Evolutionary conservation across 495 filamentous ascomycete species (phyloP), one percentile per base, ranked within the genome.

Genomic region (Penicillium cataractarum): DNA sequence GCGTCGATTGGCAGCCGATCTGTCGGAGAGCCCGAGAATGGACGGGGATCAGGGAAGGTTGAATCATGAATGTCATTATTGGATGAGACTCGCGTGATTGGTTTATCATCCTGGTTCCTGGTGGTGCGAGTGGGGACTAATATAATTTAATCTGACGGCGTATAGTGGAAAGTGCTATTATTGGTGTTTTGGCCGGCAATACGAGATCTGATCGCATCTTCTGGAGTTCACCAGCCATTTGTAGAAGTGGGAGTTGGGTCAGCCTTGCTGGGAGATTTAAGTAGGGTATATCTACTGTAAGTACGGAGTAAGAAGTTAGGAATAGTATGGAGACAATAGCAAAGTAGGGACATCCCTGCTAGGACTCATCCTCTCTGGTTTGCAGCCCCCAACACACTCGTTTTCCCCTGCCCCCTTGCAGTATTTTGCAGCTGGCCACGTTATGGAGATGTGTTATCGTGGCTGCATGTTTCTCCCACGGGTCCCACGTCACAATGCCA

Each of bases 1-100:
- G 49, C 58, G 58, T 60, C 48, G 58, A 60, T 54, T n/a, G 26
- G 60, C 51, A 54, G 42, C 48, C 62, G 60, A 65, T 68, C 62
- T 32, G 33, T 65, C 57, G 64, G 66, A 33, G 63, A 37, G 29
- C 44, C 64, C 63, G 66, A 57, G 31, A 19, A 26, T 19, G 22
- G 22, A 42, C n/a, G 53, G 33, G 33, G 53, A 24, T 24, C 32
- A 55, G 39, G 39, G 39, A 42, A 42, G 39, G 39, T 42, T 42
- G 39, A n/a, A n/a, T n/a, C n/a, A n/a, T n/a, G n/a, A n/a, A n/a
- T n/a, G n/a, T n/a, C n/a, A n/a, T n/a, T n/a, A n/a, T n/a, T n/a
- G n/a, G n/a, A n/a, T n/a, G n/a, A n/a, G n/a, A n/a, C n/a, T n/a
- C n/a, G n/a, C n/a, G n/a, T n/a, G n/a, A 46, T 46, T 46, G 42